These are phyloP conservation scores for Wickerhamomyces bisporus DNA, from an alignment of 805 yeast genomes.

Conservation along the genomic window DNA sequence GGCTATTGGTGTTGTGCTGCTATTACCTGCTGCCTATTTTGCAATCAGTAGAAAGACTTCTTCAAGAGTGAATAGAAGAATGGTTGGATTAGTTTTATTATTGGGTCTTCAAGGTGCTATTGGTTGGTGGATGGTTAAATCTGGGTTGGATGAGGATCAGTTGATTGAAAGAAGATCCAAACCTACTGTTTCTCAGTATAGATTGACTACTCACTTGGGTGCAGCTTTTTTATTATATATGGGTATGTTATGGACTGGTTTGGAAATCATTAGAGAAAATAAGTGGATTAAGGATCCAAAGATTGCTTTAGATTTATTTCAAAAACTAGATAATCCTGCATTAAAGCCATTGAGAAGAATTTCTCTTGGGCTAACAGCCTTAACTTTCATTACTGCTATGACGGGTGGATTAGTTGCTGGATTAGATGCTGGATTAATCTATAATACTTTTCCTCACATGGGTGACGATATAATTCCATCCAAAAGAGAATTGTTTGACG, in stretches of 20 bases:
- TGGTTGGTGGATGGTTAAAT: constrained; percentile 99
- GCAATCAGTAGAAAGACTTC: constrained; percentile 63
- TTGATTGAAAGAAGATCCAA: constrained; percentile 77
- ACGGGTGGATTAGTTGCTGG: constrained; percentile 99
- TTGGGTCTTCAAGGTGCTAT: constrained; percentile 92
- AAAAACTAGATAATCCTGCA: constrained; percentile 56
- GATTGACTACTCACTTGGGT: constrained; percentile 90
- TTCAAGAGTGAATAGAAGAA: constrained; percentile 56
- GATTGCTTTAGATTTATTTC: constrained; percentile 47
- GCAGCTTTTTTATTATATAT: constrained; percentile 86
- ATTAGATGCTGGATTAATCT: constrained; percentile 93
- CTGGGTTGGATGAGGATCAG: constrained; percentile 82
- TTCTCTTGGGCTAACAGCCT: constrained; percentile 51
- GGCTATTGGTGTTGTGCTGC: constrained; percentile 76
- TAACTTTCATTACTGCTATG: constrained; percentile 89
- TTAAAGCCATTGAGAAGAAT: constrained; percentile 51
- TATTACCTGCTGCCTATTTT: constrained; percentile 82
- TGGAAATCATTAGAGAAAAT: constrained; percentile 73
- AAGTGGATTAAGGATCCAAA: constrained; percentile 64
- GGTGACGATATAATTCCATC: constrained; percentile 80
- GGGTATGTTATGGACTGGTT: constrained; percentile 88
- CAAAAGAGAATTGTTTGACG: constrained; percentile 69
- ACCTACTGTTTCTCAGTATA: constrained; percentile 96
- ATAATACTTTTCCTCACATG: constrained; percentile 96
- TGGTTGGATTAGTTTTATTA: constrained; percentile 67